Percentiles rank a stretch among this genome's conserved stretches.
phyloP scores from a whole-genome alignment of 306 rosid species.

The Astragalus membranaceus region DNA sequence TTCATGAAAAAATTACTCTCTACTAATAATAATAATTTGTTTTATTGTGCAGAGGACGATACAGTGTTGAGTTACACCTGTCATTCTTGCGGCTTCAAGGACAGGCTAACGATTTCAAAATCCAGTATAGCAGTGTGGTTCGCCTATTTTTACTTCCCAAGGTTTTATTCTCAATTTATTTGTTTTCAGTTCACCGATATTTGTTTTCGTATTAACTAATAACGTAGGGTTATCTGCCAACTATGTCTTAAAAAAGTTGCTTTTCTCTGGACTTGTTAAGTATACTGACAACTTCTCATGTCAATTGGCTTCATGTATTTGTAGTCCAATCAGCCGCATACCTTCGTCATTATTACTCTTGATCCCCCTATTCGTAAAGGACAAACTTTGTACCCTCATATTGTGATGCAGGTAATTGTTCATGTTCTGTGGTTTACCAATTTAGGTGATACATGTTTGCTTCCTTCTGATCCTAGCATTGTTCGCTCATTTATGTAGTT shows the following conservation, averaged over 20 bases:
- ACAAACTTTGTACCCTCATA: slow-evolving; percentile 94
- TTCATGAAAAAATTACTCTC: not conserved
- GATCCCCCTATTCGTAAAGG: slow-evolving; percentile 99
- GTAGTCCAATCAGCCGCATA: slow-evolving; percentile 98
- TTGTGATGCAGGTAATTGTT: slow-evolving; percentile 85
- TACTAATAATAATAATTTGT: slow-evolving; percentile 22
- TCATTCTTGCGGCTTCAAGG: slow-evolving; percentile 94
- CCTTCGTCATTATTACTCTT: slow-evolving; percentile 84
- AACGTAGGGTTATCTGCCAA: not conserved
- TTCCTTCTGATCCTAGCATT: not conserved
- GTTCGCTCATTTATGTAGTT: slow-evolving; percentile 44
- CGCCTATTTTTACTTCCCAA: slow-evolving; percentile 96
- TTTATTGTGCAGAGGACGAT: slow-evolving; percentile 71
- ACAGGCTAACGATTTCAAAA: slow-evolving; percentile 97
- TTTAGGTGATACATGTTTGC: slow-evolving; percentile 3
- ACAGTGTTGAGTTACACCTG: slow-evolving; percentile 90
- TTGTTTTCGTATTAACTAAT: not conserved
- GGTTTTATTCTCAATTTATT: slow-evolving; percentile 41
- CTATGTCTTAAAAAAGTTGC: not conserved
- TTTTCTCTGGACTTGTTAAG: not conserved
- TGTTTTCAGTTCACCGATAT: not conserved
- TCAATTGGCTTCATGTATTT: slow-evolving; percentile 18
- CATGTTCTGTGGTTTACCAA: slow-evolving; percentile 11
- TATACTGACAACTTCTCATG: slow-evolving; percentile 16
- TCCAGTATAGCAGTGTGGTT: slow-evolving; percentile 96